Conservation (phyloP, 768 basidiomycete genomes). For the Macrocybe gigantea region DNA sequence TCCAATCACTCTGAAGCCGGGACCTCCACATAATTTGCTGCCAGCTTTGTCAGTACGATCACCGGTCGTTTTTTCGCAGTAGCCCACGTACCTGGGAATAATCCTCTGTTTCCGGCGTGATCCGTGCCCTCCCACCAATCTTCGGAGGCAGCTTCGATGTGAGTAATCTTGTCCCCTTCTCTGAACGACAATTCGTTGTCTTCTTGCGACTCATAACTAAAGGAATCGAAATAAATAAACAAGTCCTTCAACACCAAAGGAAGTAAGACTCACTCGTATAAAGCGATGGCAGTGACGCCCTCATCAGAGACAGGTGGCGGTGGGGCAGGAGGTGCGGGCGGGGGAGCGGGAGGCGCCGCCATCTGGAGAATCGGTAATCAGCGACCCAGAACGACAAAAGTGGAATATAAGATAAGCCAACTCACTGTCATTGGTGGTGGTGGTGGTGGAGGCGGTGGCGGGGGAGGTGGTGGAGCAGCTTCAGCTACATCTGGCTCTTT, state of each 20-base stretch:
- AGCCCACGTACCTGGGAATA: slow-evolving; percentile 65
- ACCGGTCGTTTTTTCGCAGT: slow-evolving; percentile 2
- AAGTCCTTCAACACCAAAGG: background rate
- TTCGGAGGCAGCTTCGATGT: slow-evolving; percentile 79
- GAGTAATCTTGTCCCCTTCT: slow-evolving; percentile 74
- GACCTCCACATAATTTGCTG: slow-evolving; percentile 29
- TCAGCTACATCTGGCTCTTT: slow-evolving; percentile 35
- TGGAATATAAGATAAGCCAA: background rate
- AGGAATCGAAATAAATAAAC: slow-evolving; percentile 1
- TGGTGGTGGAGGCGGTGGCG: slow-evolving; percentile 42
- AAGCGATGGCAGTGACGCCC: slow-evolving; percentile 56
- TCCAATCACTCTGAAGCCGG: slow-evolving; percentile 14
- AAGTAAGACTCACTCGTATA: slow-evolving; percentile 57
- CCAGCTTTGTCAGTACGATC: background rate
- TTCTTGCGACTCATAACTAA: slow-evolving; percentile 83
- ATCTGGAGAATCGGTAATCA: slow-evolving; percentile 24
- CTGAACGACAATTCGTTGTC: slow-evolving; percentile 87
- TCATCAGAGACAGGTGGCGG: slow-evolving; percentile 39
- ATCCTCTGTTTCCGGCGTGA: slow-evolving; percentile 47
- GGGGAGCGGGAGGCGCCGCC: slow-evolving; percentile 28
- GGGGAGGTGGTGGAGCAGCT: slow-evolving; percentile 52
- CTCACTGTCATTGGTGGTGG: slow-evolving; percentile 30
- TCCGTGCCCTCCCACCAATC: slow-evolving; percentile 85
- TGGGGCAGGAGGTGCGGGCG: slow-evolving; percentile 44
- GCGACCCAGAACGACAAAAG: slow-evolving; percentile 22